Conservation (phyloP, 805 yeast genomes). For the Kodamaea kaohsiungensis region DNA sequence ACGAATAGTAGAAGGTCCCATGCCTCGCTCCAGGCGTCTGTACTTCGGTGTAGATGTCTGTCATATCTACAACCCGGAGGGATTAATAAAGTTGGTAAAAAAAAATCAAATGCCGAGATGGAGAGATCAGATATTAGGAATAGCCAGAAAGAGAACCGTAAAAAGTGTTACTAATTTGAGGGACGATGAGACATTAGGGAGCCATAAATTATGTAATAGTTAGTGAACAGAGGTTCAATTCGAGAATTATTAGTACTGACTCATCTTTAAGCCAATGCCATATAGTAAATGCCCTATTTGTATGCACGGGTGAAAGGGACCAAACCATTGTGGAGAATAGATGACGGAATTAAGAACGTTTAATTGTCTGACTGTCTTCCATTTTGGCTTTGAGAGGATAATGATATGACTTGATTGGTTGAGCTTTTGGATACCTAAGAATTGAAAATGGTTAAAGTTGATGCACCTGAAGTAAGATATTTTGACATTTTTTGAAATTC, state of each 20-base stretch:
- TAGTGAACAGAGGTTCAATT: too few species aligned
- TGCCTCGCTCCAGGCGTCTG: not conserved
- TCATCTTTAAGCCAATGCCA: not conserved
- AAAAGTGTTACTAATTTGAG: too few species aligned
- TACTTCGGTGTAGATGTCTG: not conserved
- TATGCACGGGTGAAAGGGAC: not conserved
- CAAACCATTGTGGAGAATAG: not conserved
- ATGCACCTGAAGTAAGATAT: too few species aligned
- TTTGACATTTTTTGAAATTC: too few species aligned
- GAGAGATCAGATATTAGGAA: not conserved
- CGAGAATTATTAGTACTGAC: too few species aligned
- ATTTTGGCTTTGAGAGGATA: not conserved
- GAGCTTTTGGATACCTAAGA: too few species aligned
- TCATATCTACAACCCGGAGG: not conserved
- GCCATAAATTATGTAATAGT: too few species aligned
- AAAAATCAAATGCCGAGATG: not conserved
- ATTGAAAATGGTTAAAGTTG: too few species aligned
- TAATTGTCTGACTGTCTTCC: not conserved
- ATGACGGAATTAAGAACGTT: not conserved
- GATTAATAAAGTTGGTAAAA: not conserved
- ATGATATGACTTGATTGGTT: not conserved
- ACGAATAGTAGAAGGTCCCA: not conserved
- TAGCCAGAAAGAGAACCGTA: too few species aligned
- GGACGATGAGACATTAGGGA: too few species aligned
- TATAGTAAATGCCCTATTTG: too few species aligned